Conservation (phyloP, 257 asterid species). For the Nicotiana paniculata region DNA sequence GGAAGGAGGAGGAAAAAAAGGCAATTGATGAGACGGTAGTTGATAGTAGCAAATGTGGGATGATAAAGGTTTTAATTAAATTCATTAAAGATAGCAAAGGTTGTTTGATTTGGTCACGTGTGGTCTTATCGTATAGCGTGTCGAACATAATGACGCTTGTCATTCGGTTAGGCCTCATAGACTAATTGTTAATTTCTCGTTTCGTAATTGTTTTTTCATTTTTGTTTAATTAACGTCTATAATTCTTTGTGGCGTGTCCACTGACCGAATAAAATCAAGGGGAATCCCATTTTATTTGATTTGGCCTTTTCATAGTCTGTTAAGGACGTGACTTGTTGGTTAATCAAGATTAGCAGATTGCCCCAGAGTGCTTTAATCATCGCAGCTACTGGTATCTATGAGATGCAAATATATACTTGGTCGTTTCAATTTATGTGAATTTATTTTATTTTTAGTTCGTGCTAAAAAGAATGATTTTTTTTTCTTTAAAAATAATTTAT, state of each 20-base stretch:
- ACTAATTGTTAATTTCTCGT: neutral
- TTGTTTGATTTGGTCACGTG: slow-evolving; percentile 5
- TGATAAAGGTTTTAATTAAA: neutral
- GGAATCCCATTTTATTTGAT: neutral
- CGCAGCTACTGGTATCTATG: neutral
- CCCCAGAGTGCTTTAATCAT: neutral
- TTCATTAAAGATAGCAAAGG: neutral
- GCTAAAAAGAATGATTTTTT: no score
- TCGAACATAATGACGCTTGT: neutral
- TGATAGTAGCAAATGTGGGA: neutral
- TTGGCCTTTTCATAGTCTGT: neutral
- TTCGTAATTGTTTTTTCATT: neutral
- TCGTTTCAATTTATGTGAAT: no score
- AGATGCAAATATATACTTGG: neutral
- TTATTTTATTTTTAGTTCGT: no score
- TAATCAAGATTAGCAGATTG: neutral
- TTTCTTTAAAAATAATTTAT: no score
- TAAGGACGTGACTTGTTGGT: neutral
- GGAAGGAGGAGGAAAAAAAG: neutral
- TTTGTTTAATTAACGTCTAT: neutral
- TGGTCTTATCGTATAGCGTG: neutral
- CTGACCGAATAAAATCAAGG: neutral
- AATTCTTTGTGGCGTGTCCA: neutral
- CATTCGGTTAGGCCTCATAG: neutral
- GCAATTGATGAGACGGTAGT: neutral